Percentiles rank a stretch among this genome's conserved stretches.
phyloP scores from a whole-genome alignment of 176 grass and related monocot species.

The Secale cereale region DNA sequence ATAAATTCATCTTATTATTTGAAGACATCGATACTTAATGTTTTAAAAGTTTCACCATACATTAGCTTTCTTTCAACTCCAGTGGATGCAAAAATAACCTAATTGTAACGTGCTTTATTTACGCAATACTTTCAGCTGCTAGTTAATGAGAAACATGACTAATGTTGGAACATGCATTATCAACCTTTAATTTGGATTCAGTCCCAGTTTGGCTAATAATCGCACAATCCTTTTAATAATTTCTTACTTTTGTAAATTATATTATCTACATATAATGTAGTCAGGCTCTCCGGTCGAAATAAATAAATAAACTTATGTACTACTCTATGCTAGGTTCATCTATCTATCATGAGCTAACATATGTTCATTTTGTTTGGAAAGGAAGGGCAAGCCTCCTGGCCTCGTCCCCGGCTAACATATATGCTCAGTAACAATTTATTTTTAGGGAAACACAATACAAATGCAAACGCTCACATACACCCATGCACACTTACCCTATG shows the following conservation, averaged over 20 bases:
- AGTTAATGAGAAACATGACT: background rate
- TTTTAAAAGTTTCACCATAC: background rate
- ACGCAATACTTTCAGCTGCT: background rate
- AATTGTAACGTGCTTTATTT: background rate
- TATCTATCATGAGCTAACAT: background rate
- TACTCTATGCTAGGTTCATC: background rate
- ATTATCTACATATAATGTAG: background rate
- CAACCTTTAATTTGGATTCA: background rate
- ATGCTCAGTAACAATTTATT: too few species aligned
- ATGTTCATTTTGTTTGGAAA: background rate
- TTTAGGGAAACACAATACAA: too few species aligned
- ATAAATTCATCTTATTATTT: background rate
- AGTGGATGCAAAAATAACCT: background rate
- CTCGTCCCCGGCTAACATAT: too few species aligned
- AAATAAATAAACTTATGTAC: background rate
- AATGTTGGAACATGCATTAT: background rate
- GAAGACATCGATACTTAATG: background rate
- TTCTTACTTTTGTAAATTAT: background rate
- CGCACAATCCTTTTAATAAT: background rate
- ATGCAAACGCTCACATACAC: too few species aligned
- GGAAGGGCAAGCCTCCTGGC: too few species aligned
- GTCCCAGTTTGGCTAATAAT: background rate
- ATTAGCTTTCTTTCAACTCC: background rate
- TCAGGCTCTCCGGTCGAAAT: background rate
- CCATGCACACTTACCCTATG: too few species aligned